Base-by-base conservation (phyloP, 2,329 filamentous ascomycete genomes). In the Diaporthe citriasiana region DNA sequence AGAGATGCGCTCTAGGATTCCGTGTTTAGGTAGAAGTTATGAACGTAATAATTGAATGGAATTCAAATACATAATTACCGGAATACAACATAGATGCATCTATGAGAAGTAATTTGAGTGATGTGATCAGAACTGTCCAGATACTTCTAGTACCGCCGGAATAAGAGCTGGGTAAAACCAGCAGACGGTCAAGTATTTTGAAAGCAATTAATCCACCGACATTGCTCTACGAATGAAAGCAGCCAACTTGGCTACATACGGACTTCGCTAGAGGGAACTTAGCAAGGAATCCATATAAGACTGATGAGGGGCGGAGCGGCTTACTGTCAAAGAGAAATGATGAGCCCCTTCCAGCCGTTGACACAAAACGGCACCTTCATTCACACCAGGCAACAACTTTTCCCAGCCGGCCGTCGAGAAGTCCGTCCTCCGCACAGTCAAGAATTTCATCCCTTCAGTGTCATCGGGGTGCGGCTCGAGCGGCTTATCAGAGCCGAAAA, bases 321-420 rank as follows among this genome's bases (percentile, higher is more conserved):
- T 25, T 63, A 63, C 59, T 2, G 40, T 63, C 40, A 63, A 33
- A 9, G 59, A 63, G 27, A 63, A 63, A n/a, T 63, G 59, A 47
- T 63, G 59, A 8, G 59, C 59, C 1, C 40, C 59, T 7, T 63
- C 22, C 9, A 47, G 40, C 17, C 38, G 40, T 33, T 63, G 40
- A 10, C 40, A 63, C 12, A 47, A 22, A 12, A 47, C 19, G 15
- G 38, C 57, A 45, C 38, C 38, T 8, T 22, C 25, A n/a, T 63
- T 27, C 17, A 47, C 40, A 22, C 59, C 59, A 33, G 59, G 59
- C 1, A 63, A 4, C 19, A 63, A 10, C 1, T 0, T 33, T 8
- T 63, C 59, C 59, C 59, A 63, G 6, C 59, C 38, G 3, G 40
- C 40, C 15, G 59, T 47, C 40, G 40, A 45, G 40, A 63, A 47